These are phyloP conservation scores for Capsicum chinense DNA, from an alignment of 257 asterid species.

Conservation along the genomic window DNA sequence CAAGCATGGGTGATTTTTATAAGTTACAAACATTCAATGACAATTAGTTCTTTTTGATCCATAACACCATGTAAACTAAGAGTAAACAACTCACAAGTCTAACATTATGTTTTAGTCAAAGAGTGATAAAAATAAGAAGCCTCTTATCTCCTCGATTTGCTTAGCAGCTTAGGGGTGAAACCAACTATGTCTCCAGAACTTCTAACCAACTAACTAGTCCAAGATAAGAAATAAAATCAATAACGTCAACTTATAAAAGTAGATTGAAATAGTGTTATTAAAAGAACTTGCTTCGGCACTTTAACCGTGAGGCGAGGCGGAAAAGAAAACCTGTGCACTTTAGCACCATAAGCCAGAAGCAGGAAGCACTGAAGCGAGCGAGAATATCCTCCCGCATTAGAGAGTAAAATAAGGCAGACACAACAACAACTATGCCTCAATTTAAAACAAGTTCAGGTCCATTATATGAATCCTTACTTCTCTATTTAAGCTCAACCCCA, in stretches of 20 bases:
- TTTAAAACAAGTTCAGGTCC: not conserved
- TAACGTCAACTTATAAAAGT: not conserved
- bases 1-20: not conserved
- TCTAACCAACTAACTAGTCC: not conserved
- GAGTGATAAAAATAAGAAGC: not conserved
- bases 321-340: too few relatives aligned
- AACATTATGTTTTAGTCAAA: not conserved
- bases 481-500: not conserved
- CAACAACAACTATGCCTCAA: not conserved
- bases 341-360: too few relatives aligned
- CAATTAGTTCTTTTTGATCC: not conserved
- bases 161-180: slow-evolving; percentile 23
- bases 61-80: not conserved
- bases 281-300: too few relatives aligned
- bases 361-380: too few relatives aligned
- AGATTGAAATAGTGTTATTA: too few relatives aligned
- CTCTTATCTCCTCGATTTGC: not conserved
- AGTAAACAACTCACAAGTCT: not conserved
- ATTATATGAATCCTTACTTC: not conserved
- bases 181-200: slow-evolving; percentile 4
- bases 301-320: too few relatives aligned
- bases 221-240: not conserved
- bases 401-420: not conserved
- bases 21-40: not conserved
- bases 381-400: not conserved